phyloP scores from a whole-genome alignment of 1,284 basidiomycete genomes.

The Cryptococcus maquisensis region DNA sequence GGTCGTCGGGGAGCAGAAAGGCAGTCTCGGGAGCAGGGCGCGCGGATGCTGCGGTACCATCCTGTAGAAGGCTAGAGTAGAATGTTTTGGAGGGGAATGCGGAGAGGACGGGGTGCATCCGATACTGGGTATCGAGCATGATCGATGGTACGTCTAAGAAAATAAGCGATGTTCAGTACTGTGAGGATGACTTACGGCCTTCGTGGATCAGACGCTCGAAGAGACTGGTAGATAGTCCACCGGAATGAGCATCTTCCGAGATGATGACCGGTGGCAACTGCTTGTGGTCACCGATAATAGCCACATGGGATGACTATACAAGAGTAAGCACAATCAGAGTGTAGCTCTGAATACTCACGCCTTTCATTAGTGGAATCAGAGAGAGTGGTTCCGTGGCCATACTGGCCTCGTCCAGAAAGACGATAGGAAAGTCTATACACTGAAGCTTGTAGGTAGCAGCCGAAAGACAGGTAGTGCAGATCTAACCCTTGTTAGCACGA shows the following conservation, averaged over 20 bases:
- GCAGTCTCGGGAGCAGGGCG: conserved; percentile 56
- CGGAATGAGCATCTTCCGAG: conserved; percentile 63
- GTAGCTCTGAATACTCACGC: conserved; percentile 55
- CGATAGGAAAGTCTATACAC: conserved; percentile 81
- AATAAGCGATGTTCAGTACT: background rate
- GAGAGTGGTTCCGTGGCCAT: conserved; percentile 93
- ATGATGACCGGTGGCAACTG: conserved; percentile 88
- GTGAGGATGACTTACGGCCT: conserved; percentile 56
- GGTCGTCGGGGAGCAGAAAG: conserved; percentile 22
- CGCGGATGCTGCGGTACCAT: conserved; percentile 62
- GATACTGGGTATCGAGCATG: conserved; percentile 88
- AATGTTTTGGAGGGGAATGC: conserved; percentile 62
- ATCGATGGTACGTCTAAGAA: conserved; percentile 61
- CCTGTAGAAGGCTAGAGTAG: conserved; percentile 64
- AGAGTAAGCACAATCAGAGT: background rate
- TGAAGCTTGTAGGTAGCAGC: conserved; percentile 54
- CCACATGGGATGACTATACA: conserved; percentile 66
- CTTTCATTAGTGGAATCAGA: conserved; percentile 81
- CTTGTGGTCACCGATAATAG: conserved; percentile 92
- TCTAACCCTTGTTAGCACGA: conserved; percentile 49
- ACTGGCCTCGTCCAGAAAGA: conserved; percentile 90
- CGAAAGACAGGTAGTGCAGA: conserved; percentile 78
- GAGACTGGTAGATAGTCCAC: conserved; percentile 71
- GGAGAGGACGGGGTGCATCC: conserved; percentile 97
- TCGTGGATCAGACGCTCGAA: conserved; percentile 84